A percentile compares a stretch with the other conserved stretches of the same genome.
phyloP scores from a whole-genome alignment of 2,329 filamentous ascomycete species.

The Lithohypha guttulata region DNA sequence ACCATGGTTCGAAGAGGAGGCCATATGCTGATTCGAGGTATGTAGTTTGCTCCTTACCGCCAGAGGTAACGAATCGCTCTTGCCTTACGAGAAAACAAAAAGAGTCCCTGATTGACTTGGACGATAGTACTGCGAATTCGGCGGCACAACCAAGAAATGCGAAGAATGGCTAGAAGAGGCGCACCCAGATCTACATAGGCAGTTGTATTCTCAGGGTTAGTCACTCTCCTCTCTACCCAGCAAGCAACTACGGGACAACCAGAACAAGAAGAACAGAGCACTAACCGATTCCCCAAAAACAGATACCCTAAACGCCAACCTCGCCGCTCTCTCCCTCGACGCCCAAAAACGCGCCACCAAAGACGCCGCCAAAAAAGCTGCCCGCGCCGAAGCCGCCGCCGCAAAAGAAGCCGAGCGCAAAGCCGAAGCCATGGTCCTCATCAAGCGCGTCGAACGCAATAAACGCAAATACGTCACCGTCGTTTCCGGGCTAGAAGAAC shows the following conservation, averaged over 20 bases:
- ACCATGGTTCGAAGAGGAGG: conserved; percentile 1
- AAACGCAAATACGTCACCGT: conserved; percentile 96
- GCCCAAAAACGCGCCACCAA: conserved; percentile 92
- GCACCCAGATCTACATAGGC: conserved; percentile 61
- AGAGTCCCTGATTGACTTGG: no score
- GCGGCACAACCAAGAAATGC: conserved; percentile 91
- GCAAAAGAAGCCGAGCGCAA: conserved; percentile 72
- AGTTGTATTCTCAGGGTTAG: conserved; percentile 74
- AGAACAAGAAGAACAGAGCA: conserved; percentile 12
- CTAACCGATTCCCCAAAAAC: conserved; percentile 7
- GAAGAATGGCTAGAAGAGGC: conserved; percentile 82
- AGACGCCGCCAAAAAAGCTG: conserved; percentile 92
- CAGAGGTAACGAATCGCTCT: conserved; percentile 59
- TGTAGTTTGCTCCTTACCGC: conserved; percentile 53
- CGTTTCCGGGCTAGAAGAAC: conserved; percentile 79
- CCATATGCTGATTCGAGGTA: conserved; percentile 14
- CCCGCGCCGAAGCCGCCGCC: conserved; percentile 81
- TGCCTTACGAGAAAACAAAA: no score
- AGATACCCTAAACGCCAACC: conserved; percentile 75
- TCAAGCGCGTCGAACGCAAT: conserved; percentile 96
- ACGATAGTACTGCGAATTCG: conserved; percentile 98
- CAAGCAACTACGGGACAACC: conserved; percentile 17
- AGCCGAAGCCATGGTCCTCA: conserved; percentile 69
- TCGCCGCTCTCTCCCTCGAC: conserved; percentile 75
- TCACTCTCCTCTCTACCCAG: conserved; percentile 1